Conservation (phyloP, 2,329 filamentous ascomycete species). For the Paraconiothyrium brasiliense region DNA sequence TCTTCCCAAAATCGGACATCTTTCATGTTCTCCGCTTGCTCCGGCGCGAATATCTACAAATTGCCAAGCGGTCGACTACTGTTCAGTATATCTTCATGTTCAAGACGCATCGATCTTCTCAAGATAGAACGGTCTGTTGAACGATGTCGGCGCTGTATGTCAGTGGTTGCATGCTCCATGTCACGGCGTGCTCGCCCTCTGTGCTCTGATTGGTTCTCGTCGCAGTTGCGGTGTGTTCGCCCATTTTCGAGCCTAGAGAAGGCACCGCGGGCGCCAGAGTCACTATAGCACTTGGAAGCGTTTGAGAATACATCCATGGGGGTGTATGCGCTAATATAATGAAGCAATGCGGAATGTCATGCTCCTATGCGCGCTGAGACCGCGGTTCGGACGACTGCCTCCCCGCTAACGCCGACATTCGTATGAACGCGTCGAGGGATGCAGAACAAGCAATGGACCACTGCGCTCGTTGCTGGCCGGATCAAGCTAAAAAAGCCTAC, state of each 20-base stretch:
- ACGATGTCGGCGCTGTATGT: not conserved
- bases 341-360: not conserved
- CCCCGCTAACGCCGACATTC: slow-evolving; percentile 10
- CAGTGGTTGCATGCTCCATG: not conserved
- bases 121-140: not conserved
- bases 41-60: too few species aligned
- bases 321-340: too few species aligned
- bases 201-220: not conserved
- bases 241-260: not conserved
- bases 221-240: not conserved
- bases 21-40: too few species aligned
- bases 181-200: not conserved
- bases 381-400: not conserved
- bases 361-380: not conserved
- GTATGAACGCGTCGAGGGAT: not conserved
- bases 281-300: not conserved
- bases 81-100: too few species aligned
- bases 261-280: not conserved
- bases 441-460: not conserved
- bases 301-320: too few species aligned
- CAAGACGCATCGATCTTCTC: too few species aligned
- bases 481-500: slow-evolving; percentile 8
- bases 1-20: too few species aligned
- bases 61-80: too few species aligned
- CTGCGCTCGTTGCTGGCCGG: not conserved